Evolutionary conservation across 176 grass and related monocot species (phyloP).

Genomic region (Oryza punctata): DNA sequence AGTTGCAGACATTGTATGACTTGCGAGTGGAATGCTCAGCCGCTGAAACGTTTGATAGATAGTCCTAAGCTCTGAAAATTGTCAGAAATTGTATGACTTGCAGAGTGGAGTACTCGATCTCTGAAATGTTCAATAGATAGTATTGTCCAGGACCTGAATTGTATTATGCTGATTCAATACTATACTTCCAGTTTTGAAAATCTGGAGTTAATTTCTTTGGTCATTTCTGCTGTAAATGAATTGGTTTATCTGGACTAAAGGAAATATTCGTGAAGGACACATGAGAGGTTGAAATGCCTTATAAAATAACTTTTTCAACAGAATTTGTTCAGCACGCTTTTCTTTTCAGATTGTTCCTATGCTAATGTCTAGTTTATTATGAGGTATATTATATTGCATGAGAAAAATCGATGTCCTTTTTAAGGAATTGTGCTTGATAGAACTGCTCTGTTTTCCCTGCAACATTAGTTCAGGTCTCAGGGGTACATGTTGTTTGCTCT

Average conservation of each 20-base stretch:
- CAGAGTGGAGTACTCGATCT: background rate
- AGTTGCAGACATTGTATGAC: constrained; percentile 65
- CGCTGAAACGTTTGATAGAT: constrained; percentile 6
- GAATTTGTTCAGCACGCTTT: background rate
- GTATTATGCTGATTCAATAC: constrained; percentile 21
- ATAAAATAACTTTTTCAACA: background rate
- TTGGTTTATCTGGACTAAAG: constrained; percentile 30
- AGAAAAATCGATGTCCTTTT: background rate
- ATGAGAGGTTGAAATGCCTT: background rate
- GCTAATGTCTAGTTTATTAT: background rate
- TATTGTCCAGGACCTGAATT: constrained; percentile 12
- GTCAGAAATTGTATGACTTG: constrained; percentile 50
- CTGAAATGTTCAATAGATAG: constrained; percentile 13
- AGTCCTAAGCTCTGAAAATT: background rate
- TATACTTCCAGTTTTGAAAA: constrained; percentile 29
- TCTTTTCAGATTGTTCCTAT: constrained; percentile 3
- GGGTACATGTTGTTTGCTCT: background rate
- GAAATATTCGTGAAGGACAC: constrained; percentile 21
- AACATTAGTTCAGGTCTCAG: background rate
- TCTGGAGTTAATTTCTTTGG: background rate
- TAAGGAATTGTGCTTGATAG: background rate
- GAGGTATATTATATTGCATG: background rate
- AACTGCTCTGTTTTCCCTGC: background rate
- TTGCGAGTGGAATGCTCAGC: background rate
- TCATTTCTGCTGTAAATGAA: constrained; percentile 9